phyloP scores from a whole-genome alignment of 306 rosid species.

The Canavalia ensiformis region DNA sequence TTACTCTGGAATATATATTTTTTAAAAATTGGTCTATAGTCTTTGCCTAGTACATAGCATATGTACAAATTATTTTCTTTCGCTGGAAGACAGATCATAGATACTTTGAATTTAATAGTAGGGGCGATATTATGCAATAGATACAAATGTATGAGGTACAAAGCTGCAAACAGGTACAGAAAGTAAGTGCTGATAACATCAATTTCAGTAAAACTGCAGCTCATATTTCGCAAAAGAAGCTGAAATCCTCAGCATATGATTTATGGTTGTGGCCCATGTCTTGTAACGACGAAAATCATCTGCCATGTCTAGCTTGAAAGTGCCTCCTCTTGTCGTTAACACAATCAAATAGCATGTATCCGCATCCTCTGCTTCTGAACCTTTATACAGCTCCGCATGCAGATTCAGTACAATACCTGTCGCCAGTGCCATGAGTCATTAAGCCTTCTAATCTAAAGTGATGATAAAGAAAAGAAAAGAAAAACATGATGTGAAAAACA shows the following conservation, averaged over 20 bases:
- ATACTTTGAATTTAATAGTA: constrained; percentile 10
- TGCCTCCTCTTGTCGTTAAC: constrained; percentile 75
- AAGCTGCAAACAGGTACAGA: constrained; percentile 33
- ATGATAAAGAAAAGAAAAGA: not conserved
- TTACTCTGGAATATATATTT: too few relatives aligned
- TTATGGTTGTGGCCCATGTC: constrained; percentile 80
- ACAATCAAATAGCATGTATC: constrained; percentile 83
- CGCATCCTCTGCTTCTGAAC: constrained; percentile 63
- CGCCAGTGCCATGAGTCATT: constrained; percentile 10
- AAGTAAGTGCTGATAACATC: constrained; percentile 7
- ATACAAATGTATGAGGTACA: constrained; percentile 38
- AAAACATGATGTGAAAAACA: not conserved
- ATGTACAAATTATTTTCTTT: constrained; percentile 31
- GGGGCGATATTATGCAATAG: constrained; percentile 31
- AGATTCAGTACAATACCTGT: constrained; percentile 65
- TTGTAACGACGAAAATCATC: constrained; percentile 74
- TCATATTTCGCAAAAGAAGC: constrained; percentile 72
- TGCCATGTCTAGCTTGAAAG: constrained; percentile 88
- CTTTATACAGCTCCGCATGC: constrained; percentile 80
- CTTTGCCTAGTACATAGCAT: not conserved
- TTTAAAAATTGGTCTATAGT: too few relatives aligned
- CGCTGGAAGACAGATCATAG: constrained; percentile 7
- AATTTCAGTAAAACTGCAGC: constrained; percentile 51
- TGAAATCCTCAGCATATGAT: constrained; percentile 77
- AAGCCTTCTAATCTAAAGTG: not conserved